phyloP scores from a whole-genome alignment of 1,284 basidiomycete genomes.

The Fomitopsis palustris region DNA sequence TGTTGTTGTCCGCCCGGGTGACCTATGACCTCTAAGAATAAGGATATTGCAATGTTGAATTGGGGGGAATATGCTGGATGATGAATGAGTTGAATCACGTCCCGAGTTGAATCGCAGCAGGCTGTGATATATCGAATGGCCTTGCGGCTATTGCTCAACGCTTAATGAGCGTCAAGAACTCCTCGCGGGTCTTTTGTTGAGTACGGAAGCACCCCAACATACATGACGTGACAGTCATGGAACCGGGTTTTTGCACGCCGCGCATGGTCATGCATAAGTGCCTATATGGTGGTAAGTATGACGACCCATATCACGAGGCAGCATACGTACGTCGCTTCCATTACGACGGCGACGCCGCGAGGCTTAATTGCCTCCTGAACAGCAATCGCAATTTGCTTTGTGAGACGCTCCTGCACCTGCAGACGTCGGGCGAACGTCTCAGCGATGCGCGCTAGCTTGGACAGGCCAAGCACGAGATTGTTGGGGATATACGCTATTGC shows the following conservation, averaged over 20 bases:
- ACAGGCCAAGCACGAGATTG: slow-evolving; percentile 92
- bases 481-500: slow-evolving; percentile 95
- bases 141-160: slow-evolving; percentile 25
- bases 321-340: slow-evolving; percentile 88
- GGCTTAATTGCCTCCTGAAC: slow-evolving; percentile 98
- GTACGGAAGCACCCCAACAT: slow-evolving; percentile 99
- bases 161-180: slow-evolving; percentile 83
- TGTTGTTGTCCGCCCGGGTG: neutral
- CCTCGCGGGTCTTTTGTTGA: slow-evolving; percentile 96
- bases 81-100: neutral
- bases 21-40: neutral
- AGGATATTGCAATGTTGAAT: slow-evolving; percentile 24
- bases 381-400: slow-evolving; percentile 96
- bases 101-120: slow-evolving; percentile 17
- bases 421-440: slow-evolving; percentile 96
- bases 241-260: slow-evolving; percentile 97
- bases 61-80: slow-evolving; percentile 12
- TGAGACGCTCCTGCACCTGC: slow-evolving; percentile 97
- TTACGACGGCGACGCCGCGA: slow-evolving; percentile 97
- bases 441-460: slow-evolving; percentile 95
- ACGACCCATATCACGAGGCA: slow-evolving; percentile 1
- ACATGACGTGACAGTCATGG: slow-evolving; percentile 95
- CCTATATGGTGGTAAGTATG: slow-evolving; percentile 38
- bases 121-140: neutral
- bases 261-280: slow-evolving; percentile 99